A percentile compares a stretch with the other conserved stretches of the same genome.
Conservation (phyloP, 2,329 filamentous ascomycete species). For the Bipolaris cookei region DNA sequence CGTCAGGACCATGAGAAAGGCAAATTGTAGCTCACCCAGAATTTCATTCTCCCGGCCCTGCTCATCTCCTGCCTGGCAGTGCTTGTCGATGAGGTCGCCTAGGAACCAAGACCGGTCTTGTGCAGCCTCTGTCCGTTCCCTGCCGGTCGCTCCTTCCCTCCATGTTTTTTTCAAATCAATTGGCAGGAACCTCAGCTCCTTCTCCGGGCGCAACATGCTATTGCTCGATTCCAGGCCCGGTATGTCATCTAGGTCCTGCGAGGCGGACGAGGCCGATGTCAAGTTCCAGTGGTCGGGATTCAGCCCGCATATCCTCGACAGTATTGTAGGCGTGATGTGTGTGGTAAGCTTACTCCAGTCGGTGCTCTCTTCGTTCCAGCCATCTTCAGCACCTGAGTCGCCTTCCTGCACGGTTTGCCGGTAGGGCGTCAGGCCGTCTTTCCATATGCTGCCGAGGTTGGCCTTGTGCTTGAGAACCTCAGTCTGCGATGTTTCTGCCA, state of each 20-base stretch:
- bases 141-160: slow-evolving; percentile 65
- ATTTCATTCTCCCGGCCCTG: slow-evolving; percentile 42
- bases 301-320: slow-evolving; percentile 59
- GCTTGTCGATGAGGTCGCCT: slow-evolving; percentile 56
- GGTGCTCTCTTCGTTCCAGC: slow-evolving; percentile 51
- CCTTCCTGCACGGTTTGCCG: slow-evolving; percentile 50
- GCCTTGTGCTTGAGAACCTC: slow-evolving; percentile 59
- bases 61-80: slow-evolving; percentile 44
- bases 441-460: slow-evolving; percentile 64
- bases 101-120: slow-evolving; percentile 69
- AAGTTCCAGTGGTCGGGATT: slow-evolving; percentile 60
- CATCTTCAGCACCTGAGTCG: slow-evolving; percentile 38
- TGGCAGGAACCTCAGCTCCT: slow-evolving; percentile 61
- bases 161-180: slow-evolving; percentile 68
- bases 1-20: slow-evolving; percentile 67
- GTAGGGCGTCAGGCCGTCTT: slow-evolving; percentile 58
- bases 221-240: slow-evolving; percentile 58
- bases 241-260: slow-evolving; percentile 64
- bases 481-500: slow-evolving; percentile 50
- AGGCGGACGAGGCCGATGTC: slow-evolving; percentile 64
- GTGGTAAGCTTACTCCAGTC: slow-evolving; percentile 63
- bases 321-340: slow-evolving; percentile 55
- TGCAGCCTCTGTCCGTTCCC: slow-evolving; percentile 67
- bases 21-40: slow-evolving; percentile 67
- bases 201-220: slow-evolving; percentile 41